A percentile compares a stretch with the other conserved stretches of the same genome.
Conservation (phyloP, 768 basidiomycete species). For the Saitozyma podzolica region DNA sequence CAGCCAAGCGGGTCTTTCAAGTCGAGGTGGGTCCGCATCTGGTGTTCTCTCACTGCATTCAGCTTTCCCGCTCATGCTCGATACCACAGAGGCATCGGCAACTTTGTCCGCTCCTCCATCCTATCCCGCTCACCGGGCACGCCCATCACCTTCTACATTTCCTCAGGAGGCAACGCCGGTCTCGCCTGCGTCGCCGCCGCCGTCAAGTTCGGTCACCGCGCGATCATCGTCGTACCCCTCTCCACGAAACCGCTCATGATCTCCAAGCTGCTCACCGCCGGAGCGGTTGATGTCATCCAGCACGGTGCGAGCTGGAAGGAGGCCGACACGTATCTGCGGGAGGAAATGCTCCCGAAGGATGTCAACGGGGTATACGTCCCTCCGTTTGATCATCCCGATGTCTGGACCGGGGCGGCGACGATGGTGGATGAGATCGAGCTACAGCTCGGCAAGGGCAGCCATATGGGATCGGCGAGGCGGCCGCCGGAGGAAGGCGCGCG, state of each 20-base stretch:
- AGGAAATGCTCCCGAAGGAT: constrained; percentile 15
- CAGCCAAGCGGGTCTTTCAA: constrained; percentile 47
- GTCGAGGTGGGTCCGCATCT: constrained; percentile 26
- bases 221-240: constrained; percentile 34
- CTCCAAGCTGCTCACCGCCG: constrained; percentile 19
- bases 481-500: neutral
- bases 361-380: constrained; percentile 39
- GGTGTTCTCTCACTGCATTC: too few relatives aligned
- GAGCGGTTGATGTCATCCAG: constrained; percentile 31
- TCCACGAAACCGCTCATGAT: constrained; percentile 33
- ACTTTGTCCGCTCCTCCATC: constrained; percentile 24
- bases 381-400: constrained; percentile 40
- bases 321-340: constrained; percentile 29
- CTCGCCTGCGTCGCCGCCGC: constrained; percentile 32
- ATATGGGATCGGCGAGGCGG: neutral
- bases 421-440: constrained; percentile 35
- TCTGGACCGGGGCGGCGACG: constrained; percentile 35
- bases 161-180: constrained; percentile 47
- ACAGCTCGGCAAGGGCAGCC: constrained; percentile 14
- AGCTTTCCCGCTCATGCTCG: neutral
- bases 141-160: constrained; percentile 28
- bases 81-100: constrained; percentile 29
- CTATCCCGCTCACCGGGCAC: constrained; percentile 8
- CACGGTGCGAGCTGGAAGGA: constrained; percentile 30
- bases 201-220: constrained; percentile 21